Base-by-base conservation (phyloP, 306 rosid species). In the Myrica gale region DNA sequence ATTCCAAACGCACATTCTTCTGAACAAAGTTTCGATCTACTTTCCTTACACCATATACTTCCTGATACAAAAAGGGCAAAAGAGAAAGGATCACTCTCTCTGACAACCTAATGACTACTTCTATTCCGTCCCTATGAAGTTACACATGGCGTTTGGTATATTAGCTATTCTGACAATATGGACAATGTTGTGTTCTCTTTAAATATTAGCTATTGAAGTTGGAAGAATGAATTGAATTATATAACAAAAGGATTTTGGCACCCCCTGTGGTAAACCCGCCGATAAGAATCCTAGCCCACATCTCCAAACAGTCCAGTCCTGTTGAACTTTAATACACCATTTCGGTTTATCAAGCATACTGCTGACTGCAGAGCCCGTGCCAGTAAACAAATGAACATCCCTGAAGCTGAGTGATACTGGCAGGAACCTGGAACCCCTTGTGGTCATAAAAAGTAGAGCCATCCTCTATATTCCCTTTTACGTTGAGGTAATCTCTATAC, bases 211-310 rank as follows among this genome's bases (percentile, higher is more conserved):
- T 69, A 53, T 5, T 69, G 73, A 60, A n/a, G 41, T 69, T 43
- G 45, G 37, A 68, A 68, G 52, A 78, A 61, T 66, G 17, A 78
- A 71, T 52, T 16, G 19, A 55, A 69, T 20, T 37, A 16, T 75
- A 76, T 48, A 76, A 74, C 71, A 81, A 85, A 84, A 83, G 80
- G 73, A 78, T 74, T 66, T 76, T 79, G 75, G 43, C 66, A 77
- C 76, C 79, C 37, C 46, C 83, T 67, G 41, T 21, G 54, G 58
- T 60, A 78, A 68, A 63, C 43, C 81, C 79, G 68, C 75, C 7
- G 46, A 37, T 37, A 45, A 69, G 75, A 32, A 32, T 44, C 69
- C 57, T 55, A 68, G 80, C 76, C 15, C 48, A 66, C 67, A 54
- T 79, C 76, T 66, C 71, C 86, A 72, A 50, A 57, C 61, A 60